Base-by-base conservation (phyloP, 305 asterid species). In the Ruellia speciosa region DNA sequence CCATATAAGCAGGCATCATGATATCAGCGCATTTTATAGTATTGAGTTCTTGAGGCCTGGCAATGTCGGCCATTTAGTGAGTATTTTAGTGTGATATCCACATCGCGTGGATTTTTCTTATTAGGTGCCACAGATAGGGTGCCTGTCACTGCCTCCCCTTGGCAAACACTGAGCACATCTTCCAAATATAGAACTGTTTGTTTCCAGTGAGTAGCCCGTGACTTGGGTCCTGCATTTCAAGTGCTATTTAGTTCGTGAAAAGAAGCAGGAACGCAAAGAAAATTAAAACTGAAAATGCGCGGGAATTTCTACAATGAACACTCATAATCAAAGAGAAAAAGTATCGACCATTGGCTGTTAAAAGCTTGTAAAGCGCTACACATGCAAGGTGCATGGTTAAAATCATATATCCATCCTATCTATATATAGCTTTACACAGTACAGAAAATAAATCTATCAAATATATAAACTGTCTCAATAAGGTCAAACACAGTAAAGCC, bases 181-280 rank as follows among this genome's bases (percentile, higher is more conserved):
- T 92, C 99, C 10, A 92, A 84, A 85, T 88, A 88, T 0, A 92
- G 83, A 8, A 88, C 86, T 0, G 99, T 88, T 70, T 88, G 99
- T 70, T 88, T 92, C 99, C 99, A 92, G 72, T 92, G 99, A 49
- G 99, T 92, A 45, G 75, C 68, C 20, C 89, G 90, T 5, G 96
- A 88, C 64, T 81, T 92, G 37, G 99, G 96, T 31, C 99, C 96
- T 92, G 62, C 52, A 56, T 28, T 39, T 60, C n/a, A n/a, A 24
- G 31, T 24, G n/a, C n/a, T 24, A 24, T 24, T 24, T 1, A 24
- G 31, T 24, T 24, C 31, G 4, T 31, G 34, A 59, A 6, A 13
- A 6, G 6, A 53, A 9, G 41, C 41, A 2, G 45, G 61, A 51
- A 14, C 49, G 59, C 16, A 39, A 58, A 40, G 4, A 58, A 49